Conservation (phyloP, 257 asterid species). For the Scutellaria baicalensis region DNA sequence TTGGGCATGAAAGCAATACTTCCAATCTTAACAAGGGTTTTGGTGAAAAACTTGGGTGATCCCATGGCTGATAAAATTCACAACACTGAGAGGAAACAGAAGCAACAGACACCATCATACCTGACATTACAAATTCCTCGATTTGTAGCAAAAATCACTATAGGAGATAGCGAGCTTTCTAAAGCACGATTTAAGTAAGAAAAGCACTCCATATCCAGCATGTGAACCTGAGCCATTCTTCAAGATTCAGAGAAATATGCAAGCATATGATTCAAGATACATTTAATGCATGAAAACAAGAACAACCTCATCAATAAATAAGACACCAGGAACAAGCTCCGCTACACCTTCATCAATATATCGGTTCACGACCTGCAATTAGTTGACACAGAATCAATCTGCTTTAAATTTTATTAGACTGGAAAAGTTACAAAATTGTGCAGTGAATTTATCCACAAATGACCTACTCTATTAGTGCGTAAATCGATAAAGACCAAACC, state of each 20-base stretch:
- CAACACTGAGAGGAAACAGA: neutral
- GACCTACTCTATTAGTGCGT: neutral
- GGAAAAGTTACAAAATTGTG: neutral
- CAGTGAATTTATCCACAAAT: neutral
- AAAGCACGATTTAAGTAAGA: constrained; percentile 86
- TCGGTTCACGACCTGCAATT: constrained; percentile 74
- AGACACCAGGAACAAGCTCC: constrained; percentile 94
- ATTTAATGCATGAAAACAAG: neutral
- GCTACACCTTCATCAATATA: constrained; percentile 94
- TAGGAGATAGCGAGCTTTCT: constrained; percentile 83
- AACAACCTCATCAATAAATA: constrained; percentile 84
- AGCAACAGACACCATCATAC: constrained; percentile 23
- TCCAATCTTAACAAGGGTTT: neutral
- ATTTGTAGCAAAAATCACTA: constrained; percentile 90
- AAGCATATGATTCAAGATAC: neutral
- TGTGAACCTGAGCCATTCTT: constrained; percentile 58
- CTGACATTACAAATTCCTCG: constrained; percentile 89
- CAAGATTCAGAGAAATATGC: neutral
- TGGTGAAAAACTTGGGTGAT: neutral
- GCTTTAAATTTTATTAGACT: neutral
- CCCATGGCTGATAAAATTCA: neutral
- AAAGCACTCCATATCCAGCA: constrained; percentile 96
- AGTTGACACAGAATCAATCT: neutral
- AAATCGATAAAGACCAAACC: constrained; percentile 29
- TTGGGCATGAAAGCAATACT: neutral